These are phyloP conservation scores for Babesia divergens DNA, from an alignment of 169 alveolate species.

Conservation along the genomic window DNA sequence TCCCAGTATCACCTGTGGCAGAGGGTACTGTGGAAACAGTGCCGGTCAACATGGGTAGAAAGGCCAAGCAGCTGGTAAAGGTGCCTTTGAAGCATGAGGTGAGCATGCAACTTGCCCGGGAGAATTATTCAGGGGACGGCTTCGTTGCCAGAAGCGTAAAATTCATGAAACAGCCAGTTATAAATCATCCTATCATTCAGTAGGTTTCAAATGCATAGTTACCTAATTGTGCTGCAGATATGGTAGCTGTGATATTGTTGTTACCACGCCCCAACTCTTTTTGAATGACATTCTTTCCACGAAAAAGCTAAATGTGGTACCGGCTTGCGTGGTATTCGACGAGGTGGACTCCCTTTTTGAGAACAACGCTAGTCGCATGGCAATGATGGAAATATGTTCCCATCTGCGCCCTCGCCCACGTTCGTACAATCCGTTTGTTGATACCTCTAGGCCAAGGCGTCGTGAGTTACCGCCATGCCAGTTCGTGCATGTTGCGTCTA, in stretches of 20 bases:
- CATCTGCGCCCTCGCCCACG: slow-evolving; percentile 68
- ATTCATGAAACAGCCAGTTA: slow-evolving; percentile 26
- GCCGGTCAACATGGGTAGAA: slow-evolving; percentile 25
- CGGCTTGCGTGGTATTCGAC: slow-evolving; percentile 73
- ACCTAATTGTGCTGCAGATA: slow-evolving; percentile 31
- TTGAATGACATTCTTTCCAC: slow-evolving; percentile 49
- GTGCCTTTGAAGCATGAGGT: too few species aligned
- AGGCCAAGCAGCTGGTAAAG: neutral
- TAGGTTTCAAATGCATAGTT: neutral
- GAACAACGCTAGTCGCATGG: slow-evolving; percentile 71
- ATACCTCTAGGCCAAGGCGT: neutral
- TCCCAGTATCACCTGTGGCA: slow-evolving; percentile 21
- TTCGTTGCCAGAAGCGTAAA: slow-evolving; percentile 20
- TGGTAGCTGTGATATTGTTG: slow-evolving; percentile 67
- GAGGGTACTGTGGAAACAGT: slow-evolving; percentile 25
- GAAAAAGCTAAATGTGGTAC: slow-evolving; percentile 32
- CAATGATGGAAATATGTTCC: slow-evolving; percentile 68
- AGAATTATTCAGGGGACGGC: slow-evolving; percentile 32
- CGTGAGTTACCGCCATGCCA: slow-evolving; percentile 63
- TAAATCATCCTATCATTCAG: slow-evolving; percentile 46
- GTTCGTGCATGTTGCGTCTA: slow-evolving; percentile 68
- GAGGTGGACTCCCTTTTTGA: slow-evolving; percentile 73
- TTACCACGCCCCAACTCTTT: slow-evolving; percentile 72
- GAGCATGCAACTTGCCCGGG: neutral
- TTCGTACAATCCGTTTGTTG: slow-evolving; percentile 64